Percentiles rank a stretch among this genome's conserved stretches.
These are phyloP conservation scores for Adansonia gregorii DNA, from an alignment of 441 rosid genomes.

Conservation along the genomic window DNA sequence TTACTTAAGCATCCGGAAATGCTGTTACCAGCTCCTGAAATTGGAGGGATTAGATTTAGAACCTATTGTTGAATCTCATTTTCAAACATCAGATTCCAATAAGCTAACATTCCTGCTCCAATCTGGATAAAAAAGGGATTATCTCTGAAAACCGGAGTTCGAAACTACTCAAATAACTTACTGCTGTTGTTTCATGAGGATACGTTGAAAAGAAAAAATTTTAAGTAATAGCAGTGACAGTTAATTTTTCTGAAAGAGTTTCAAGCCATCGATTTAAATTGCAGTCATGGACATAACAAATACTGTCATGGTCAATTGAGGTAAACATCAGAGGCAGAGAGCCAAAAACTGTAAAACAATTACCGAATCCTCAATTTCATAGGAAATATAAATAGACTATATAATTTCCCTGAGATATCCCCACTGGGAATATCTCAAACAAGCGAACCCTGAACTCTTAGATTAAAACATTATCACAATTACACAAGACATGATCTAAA, in stretches of 20 bases:
- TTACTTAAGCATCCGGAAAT: not conserved
- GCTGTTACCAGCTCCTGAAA: not conserved
- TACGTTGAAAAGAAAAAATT: too few relatives aligned
- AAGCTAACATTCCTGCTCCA: not conserved
- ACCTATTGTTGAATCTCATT: not conserved
- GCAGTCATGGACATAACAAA: too few relatives aligned
- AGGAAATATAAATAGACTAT: too few relatives aligned
- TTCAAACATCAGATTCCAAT: not conserved
- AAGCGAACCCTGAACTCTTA: not conserved
- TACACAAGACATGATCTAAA: not conserved
- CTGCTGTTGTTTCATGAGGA: not conserved
- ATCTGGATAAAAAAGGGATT: not conserved
- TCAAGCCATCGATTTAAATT: too few relatives aligned
- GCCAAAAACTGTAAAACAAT: too few relatives aligned
- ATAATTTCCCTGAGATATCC: too few relatives aligned
- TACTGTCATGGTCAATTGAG: too few relatives aligned
- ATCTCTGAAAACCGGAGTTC: not conserved
- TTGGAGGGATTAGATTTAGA: not conserved
- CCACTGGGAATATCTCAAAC: not conserved
- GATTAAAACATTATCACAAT: slow-evolving; percentile 4
- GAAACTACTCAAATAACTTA: not conserved
- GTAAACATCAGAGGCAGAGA: too few relatives aligned
- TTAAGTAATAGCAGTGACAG: not conserved
- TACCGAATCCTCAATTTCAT: too few relatives aligned
- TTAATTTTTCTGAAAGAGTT: not conserved